Base-by-base conservation (phyloP, 305 asterid genomes). In the Rubia balearica region DNA sequence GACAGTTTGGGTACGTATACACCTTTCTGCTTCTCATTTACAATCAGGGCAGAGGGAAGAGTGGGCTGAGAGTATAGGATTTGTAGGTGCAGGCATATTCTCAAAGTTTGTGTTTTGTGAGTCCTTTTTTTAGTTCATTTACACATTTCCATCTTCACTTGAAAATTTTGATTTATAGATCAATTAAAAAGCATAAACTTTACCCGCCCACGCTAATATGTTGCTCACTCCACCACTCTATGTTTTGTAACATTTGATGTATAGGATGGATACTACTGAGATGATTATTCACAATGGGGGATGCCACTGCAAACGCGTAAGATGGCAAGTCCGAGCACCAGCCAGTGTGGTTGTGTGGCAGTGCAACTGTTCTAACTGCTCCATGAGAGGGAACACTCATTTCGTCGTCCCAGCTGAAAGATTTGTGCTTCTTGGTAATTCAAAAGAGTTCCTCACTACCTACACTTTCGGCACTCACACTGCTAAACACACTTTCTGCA, bases 401-500 rank as follows among this genome's bases (percentile, higher is more conserved):
- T 90, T 88, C 74, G 24, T 86, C n/a, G 96, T 90, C 80, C 98
- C 98, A 0, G 75, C 87, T 1, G 82, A 62, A 57, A 78, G 86
- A 16, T 90, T 90, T 67, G 88, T 85, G 75, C 96, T 92, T 55
- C 71, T 85, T 46, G 81, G 86, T 71, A 95, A 84, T 48, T 90
- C 96, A 55, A 69, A 82, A 64, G 80, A 84, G 75, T 92, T 80
- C 81, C 77, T 86, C 0, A 86, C 95, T 3, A 90, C 95, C 0
- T 92, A 92, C 66, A 87, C 97, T 6, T 90, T 86, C 3, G 96
- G 93, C 64, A 90, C 97, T 11, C 97, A 88, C 76, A 86, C 82
- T 0, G 93, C 96, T 6, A 90, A 90, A 66, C 97, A 92, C 82
- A 86, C 72, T 14, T 92, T 92, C 82, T 92, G 97, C 88, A 90